Conservation (phyloP, 345 rosid species). For the Citrus glauca region DNA sequence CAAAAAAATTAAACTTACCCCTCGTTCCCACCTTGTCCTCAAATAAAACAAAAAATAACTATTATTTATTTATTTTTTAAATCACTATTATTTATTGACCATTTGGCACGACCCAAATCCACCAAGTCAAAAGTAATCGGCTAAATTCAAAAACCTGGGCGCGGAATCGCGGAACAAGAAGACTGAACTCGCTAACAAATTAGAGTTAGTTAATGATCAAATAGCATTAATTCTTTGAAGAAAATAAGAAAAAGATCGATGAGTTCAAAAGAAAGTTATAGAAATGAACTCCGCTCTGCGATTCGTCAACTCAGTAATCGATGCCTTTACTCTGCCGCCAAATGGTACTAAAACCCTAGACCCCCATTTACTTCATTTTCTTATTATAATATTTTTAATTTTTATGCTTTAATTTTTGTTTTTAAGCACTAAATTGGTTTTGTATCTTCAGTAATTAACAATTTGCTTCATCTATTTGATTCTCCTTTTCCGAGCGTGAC, state of each 20-base stretch:
- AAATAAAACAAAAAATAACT: too few relatives aligned
- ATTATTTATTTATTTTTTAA: too few relatives aligned
- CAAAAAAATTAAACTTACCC: too few relatives aligned
- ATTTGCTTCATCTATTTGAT: background rate
- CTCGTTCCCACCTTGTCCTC: too few relatives aligned
- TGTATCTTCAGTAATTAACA: background rate
- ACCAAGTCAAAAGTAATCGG: background rate
- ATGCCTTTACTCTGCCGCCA: constrained; percentile 82
- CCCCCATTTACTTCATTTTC: background rate
- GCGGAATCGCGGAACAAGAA: background rate
- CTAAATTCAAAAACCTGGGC: background rate
- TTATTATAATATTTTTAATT: too few relatives aligned
- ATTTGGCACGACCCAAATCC: background rate
- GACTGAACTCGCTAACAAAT: too few relatives aligned
- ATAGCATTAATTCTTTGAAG: background rate
- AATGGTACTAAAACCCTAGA: constrained; percentile 76
- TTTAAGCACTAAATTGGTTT: too few relatives aligned
- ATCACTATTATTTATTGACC: too few relatives aligned
- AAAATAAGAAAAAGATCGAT: constrained; percentile 21
- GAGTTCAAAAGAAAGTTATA: constrained; percentile 81
- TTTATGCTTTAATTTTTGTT: background rate
- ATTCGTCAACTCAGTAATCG: constrained; percentile 83
- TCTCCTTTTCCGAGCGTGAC: background rate
- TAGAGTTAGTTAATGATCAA: background rate
- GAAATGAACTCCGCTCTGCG: constrained; percentile 76